Evolutionary conservation across 495 filamentous ascomycete genomes (phyloP), one percentile per base, ranked within the genome.

Genomic region (Penicillium salamii): DNA sequence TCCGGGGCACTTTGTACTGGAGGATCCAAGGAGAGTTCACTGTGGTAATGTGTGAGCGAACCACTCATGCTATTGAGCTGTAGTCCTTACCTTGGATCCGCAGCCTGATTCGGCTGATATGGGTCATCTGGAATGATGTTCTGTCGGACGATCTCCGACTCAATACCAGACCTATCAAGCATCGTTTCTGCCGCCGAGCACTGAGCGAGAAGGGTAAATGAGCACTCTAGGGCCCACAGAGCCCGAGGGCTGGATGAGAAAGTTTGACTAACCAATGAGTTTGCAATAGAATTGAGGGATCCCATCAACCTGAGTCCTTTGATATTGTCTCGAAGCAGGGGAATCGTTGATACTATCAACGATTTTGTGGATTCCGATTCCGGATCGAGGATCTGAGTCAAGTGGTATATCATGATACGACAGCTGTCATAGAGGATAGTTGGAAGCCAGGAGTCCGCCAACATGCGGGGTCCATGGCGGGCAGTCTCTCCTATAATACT

Each of bases 361-460:
- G 20, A 50, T n/a, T 57, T 63, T 9, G 62, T 58, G 13, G 55
- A 52, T 11, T 63, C 55, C 2, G 42, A 26, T 1, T 54, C 46
- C 3, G 62, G 53, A 26, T 68, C 59, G 2, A 68, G 56, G 5
- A 68, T 57, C 39, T 68, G 65, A 2, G 65, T 68, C n/a, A 63
- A 38, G 41, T 68, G 61, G 21, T 68, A 68, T 8, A 68, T 46
- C 55, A 68, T 68, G 37, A 66, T 66, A 11, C 65, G 59, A 29
- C 55, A 62, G 36, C 65, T 68, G 29, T 68, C 65, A 19, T 68
- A 68, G 0, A 60, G 57, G 13, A 68, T 64, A 1, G 62, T 68
- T 9, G 62, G 62, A 14, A 68, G 52, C 62, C 65, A 68, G n/a
- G 65, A 63, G 35, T 68, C 65, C 2, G 65, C 61, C 12, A 68